Evolutionary conservation across 1,284 basidiomycete genomes (phyloP), one percentile per base, ranked within the genome.

Genomic region (Polyporus tsugae): DNA sequence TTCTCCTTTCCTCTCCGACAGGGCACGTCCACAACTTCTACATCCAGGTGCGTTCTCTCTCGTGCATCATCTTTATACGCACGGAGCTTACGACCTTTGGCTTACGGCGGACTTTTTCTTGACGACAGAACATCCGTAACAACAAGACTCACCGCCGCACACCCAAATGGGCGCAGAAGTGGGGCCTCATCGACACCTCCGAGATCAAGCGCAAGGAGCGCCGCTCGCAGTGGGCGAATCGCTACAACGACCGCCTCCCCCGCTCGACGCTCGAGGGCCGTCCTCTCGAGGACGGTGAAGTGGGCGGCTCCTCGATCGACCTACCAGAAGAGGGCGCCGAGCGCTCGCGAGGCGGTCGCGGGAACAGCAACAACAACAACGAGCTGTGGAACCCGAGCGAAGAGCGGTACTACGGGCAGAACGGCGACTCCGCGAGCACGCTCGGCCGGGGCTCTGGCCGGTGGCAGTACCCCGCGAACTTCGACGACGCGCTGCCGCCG

Each of bases 81-180:
- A 10, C 22, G 25, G 4, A 52, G 22, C 46, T 52, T 52, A 29
- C 22, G 46, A 11, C 22, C 35, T 61, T 46, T 62, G 38, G 52
- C 11, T 42, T 17, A 35, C 42, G 46, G 22, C 46, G 57, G 49
- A 66, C 62, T 58, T 10, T 36, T 7, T 35, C 1, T 35, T 61
- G 29, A 3, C n/a, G 44, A 44, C 80, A 98, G 90, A 98, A 97
- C 82, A 91, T 99, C 73, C 87, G 97, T 64, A 98, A 98, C 83
- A 98, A 98, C 85, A 95, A 96, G 84, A 97, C 90, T 75, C 87
- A 93, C 77, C 85, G 88, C 36, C 91, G 97, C 66, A 98, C 96
- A 29, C 97, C 97, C 19, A 96, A 97, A 78, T 99, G 97, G 97
- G 94, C 93, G 0, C 86, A 95, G 79, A 89, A 91, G 70, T 95